Percentiles rank a stretch among this genome's conserved stretches.
Evolutionary conservation across 2,329 filamentous ascomycete species (phyloP).

Genomic region (Aspergillus amoenus): DNA sequence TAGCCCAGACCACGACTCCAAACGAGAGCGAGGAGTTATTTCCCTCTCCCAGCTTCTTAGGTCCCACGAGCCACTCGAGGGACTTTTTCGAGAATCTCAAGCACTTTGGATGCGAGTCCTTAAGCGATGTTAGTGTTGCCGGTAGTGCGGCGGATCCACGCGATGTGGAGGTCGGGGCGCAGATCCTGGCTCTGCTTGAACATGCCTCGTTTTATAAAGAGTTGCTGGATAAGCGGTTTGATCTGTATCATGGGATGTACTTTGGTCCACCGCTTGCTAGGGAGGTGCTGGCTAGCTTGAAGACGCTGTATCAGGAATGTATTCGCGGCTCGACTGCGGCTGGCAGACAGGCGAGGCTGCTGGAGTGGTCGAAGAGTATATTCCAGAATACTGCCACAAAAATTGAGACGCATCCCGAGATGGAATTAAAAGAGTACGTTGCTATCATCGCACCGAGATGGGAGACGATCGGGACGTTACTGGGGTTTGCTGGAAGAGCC

Average conservation of each 20-base stretch:
- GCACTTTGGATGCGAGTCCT: neutral
- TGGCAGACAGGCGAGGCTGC: neutral
- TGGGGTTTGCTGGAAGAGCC: slow-evolving; percentile 14
- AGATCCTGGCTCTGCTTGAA: slow-evolving; percentile 15
- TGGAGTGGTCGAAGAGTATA: slow-evolving; percentile 2
- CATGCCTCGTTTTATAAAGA: slow-evolving; percentile 13
- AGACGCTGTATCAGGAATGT: neutral
- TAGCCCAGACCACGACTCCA: too few species aligned
- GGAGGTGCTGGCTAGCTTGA: neutral
- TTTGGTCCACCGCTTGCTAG: neutral
- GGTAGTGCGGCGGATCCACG: neutral
- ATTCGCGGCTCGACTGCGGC: neutral
- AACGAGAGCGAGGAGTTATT: too few species aligned
- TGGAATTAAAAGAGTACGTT: slow-evolving; percentile 19
- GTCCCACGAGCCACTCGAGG: too few species aligned
- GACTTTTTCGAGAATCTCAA: too few species aligned
- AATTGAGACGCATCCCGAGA: slow-evolving; percentile 8
- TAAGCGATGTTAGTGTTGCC: neutral
- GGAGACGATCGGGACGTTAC: slow-evolving; percentile 20
- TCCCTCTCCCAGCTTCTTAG: too few species aligned
- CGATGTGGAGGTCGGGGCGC: slow-evolving; percentile 12
- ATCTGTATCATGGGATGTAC: neutral
- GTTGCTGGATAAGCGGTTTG: slow-evolving; percentile 18
- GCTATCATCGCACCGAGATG: slow-evolving; percentile 12
- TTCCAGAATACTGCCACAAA: slow-evolving; percentile 4